Base-by-base conservation (phyloP, 1,139 yeast genomes). In the Saccharomyces hybrid region DNA sequence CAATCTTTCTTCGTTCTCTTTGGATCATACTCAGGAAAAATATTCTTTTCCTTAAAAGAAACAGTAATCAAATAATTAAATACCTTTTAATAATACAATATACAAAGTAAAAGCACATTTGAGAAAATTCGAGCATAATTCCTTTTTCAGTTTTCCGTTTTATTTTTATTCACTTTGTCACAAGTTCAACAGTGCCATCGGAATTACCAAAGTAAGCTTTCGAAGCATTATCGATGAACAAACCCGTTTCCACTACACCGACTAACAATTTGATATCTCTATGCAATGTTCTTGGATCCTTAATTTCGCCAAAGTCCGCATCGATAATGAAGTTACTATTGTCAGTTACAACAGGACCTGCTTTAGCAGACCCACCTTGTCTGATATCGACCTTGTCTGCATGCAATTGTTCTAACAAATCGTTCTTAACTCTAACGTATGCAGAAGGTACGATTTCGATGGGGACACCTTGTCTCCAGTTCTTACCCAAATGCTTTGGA, bases 301-400 rank as follows among this genome's bases (percentile, higher is more conserved):
- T 69, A 53, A 95, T 82, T 55, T 79, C 80, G 32, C 97, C 97
- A 68, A 95, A 93, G 70, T 90, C 91, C 31, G 97, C 96, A 73
- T 95, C 99, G 58, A 95, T 81, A 60, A 95, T 79, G 69, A 90
- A 88, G 73, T 91, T 93, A 71, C 91, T 90, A 74, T 95, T 95
- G 71, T 95, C 99, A 46, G 99, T 91, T 58, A 95, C 87, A n/a
- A 90, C 86, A 7, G 99, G 99, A 19, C 99, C 99, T 4, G 99
- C 99, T 73, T 95, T 95, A 42, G 95, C 90, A 55, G 84, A 75
- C 16, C 89, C 91, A 51, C 98, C 99, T 64, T 85, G 84, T 72
- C 99, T 82, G 64, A 95, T 80, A 4, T 70, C 74, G 27, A 88
- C 86, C 5, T 71, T 73, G 28, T 52, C 52, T 4, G 69, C 69